phyloP scores from a whole-genome alignment of 2,329 filamentous ascomycete species.

The Aquanectria penicillioides region DNA sequence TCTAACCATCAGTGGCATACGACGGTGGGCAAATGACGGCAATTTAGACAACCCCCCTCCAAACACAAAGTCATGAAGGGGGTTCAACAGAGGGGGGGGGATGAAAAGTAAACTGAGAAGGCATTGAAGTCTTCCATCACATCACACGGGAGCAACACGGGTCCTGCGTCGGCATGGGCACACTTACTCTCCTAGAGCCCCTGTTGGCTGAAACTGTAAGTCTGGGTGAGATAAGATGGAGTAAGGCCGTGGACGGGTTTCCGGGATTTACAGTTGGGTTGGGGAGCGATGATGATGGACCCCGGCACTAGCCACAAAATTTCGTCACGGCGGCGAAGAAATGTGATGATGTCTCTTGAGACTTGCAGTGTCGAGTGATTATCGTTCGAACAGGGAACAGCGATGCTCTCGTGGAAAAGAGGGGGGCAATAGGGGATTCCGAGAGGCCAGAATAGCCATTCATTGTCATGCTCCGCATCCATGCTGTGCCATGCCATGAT shows the following conservation, averaged over 20 bases:
- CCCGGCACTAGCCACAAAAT: constrained; percentile 4
- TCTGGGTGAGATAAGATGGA: too few species aligned
- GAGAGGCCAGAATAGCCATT: constrained; percentile 1
- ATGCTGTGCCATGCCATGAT: constrained; percentile 7
- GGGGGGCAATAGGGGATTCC: not conserved
- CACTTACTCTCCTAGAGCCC: constrained; percentile 7
- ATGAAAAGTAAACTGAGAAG: too few species aligned
- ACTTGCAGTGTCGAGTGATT: too few species aligned
- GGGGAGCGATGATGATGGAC: constrained; percentile 1
- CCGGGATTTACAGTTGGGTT: constrained; percentile 15
- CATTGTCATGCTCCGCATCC: constrained; percentile 3
- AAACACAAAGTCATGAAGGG: too few species aligned
- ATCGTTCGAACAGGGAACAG: too few species aligned
- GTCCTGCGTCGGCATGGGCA: not conserved
- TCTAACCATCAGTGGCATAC: too few species aligned
- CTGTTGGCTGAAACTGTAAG: constrained; percentile 15
- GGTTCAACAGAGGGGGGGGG: too few species aligned
- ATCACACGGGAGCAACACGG: constrained; percentile 2
- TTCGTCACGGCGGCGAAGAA: not conserved
- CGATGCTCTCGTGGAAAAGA: too few species aligned
- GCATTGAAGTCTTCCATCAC: constrained; percentile 8
- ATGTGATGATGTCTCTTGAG: constrained; percentile 6
- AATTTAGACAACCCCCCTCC: too few species aligned
- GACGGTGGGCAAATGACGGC: too few species aligned
- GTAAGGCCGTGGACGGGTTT: constrained; percentile 16